Percentiles rank a stretch among this genome's conserved stretches.
phyloP scores from a whole-genome alignment of 129 eudicot genomes.

The Tagetes erecta region DNA sequence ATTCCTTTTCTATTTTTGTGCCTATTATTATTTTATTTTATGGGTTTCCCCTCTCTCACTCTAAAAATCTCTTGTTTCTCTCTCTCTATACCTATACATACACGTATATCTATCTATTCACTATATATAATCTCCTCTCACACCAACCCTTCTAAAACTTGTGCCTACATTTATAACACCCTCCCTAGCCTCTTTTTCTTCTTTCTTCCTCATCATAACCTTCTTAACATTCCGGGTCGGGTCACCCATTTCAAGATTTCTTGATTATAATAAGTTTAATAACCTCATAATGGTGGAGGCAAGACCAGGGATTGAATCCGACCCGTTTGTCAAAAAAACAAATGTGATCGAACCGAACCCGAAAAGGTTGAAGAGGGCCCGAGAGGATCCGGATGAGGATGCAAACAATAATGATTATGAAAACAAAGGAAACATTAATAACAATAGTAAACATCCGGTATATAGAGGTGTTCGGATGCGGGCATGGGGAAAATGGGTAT shows the following conservation, averaged over 20 bases:
- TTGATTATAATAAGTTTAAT: background rate
- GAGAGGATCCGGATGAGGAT: conserved; percentile 33
- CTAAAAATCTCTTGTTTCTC: background rate
- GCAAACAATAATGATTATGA: background rate
- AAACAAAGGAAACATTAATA: background rate
- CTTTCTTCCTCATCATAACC: background rate
- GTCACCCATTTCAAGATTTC: background rate
- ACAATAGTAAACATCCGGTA: conserved; percentile 52
- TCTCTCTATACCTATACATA: conserved; percentile 8
- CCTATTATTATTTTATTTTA: conserved; percentile 24
- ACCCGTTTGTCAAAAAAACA: conserved; percentile 23
- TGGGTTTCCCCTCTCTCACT: conserved; percentile 19
- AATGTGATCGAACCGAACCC: conserved; percentile 29
- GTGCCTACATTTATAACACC: conserved; percentile 16
- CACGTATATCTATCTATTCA: background rate
- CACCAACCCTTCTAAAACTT: conserved; percentile 34
- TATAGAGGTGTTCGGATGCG: conserved; percentile 84
- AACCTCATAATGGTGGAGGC: too few relatives aligned
- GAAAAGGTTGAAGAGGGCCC: conserved; percentile 26
- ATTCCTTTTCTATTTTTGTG: conserved; percentile 23
- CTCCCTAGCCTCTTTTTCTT: background rate
- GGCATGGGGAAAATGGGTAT: conserved; percentile 92
- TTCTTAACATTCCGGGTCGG: background rate
- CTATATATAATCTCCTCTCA: conserved; percentile 27
- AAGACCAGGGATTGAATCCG: background rate